Base-by-base conservation (phyloP, 2,329 filamentous ascomycete species). In the Nothopassalora personata region DNA sequence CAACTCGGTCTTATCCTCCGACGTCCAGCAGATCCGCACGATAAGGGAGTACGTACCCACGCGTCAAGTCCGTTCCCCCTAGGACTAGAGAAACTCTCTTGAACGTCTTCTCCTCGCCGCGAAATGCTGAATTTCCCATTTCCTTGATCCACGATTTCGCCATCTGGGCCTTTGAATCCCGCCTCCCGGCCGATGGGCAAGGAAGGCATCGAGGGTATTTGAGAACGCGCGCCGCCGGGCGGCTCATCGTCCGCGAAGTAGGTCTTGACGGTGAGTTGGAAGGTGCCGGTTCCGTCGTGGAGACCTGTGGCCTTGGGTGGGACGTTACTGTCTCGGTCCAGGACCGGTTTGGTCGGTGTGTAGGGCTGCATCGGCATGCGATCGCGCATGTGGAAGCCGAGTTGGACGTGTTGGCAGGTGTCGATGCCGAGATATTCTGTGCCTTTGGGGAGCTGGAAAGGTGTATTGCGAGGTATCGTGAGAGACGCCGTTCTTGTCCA, bases 161-260 rank as follows among this genome's bases (percentile, higher is more conserved):
- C 80, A 0, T 75, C 76, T 0, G 81, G 81, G 0, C 81, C 81
- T 15, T 77, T 77, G 30, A 83, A 74, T 62, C 84, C 81, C 31
- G 82, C 71, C 57, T 79, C 74, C 62, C 80, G 77, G 18, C 78
- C 77, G 1, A 78, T 63, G 0, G 75, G 75, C 56, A 83, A 75
- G 63, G 73, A 83, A 75, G 63, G 73, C 78, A 66, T 82, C 78
- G 1, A 83, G 75, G 52, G 83, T 77, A 58, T 81, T 82, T 34
- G 74, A 78, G 70, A 83, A 75, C 6, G 80, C 79, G n/a, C 79
- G n/a, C 80, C 80, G 10, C 81, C 80, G 0, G 80, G 80, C 61
- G 81, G 78, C 2, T 71, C 69, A 0, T 71, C 61, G 39, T 71
- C 74, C 0, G 80, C 79, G 57, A 79, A 80, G 65, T 83, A 83